Conservation (phyloP, 2,329 filamentous ascomycete genomes). For the Thielaviopsis euricoi region DNA sequence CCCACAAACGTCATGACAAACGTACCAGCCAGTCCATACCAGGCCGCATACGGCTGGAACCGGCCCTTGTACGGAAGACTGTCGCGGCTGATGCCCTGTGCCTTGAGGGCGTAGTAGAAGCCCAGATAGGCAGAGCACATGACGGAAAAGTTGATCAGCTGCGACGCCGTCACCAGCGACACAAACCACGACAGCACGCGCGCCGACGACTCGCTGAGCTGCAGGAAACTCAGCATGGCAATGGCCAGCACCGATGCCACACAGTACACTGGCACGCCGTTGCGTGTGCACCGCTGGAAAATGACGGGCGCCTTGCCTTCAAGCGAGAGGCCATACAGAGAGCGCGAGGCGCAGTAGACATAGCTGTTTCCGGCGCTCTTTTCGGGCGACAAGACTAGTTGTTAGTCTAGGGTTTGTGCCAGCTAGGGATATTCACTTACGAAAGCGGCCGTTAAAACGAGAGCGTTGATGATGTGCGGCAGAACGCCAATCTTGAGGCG, state of each 20-base stretch:
- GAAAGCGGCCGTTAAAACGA: constrained; percentile 42
- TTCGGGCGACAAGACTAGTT: neutral
- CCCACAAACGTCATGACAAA: constrained; percentile 58
- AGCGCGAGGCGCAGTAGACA: constrained; percentile 49
- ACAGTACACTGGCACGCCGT: constrained; percentile 59
- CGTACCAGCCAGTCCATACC: constrained; percentile 44
- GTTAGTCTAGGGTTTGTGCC: constrained; percentile 25
- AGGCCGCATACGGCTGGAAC: constrained; percentile 57
- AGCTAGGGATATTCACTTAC: neutral
- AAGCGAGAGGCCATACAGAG: constrained; percentile 50
- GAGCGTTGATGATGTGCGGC: constrained; percentile 57
- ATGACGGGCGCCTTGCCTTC: constrained; percentile 49
- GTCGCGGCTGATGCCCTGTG: constrained; percentile 51
- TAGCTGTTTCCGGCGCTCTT: constrained; percentile 44
- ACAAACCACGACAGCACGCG: constrained; percentile 60
- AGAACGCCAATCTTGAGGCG: constrained; percentile 44
- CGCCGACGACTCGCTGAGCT: constrained; percentile 47
- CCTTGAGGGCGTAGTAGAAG: constrained; percentile 52
- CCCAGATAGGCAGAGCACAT: constrained; percentile 56
- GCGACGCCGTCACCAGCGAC: constrained; percentile 51
- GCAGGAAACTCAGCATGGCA: constrained; percentile 55
- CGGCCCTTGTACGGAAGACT: constrained; percentile 53
- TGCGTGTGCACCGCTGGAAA: constrained; percentile 41
- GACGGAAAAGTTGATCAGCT: constrained; percentile 56
- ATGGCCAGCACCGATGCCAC: constrained; percentile 50